A percentile compares a stretch with the other conserved stretches of the same genome.
Evolutionary conservation across 140 eudicot genomes (phyloP).

Genomic region (Senecio squalidus): DNA sequence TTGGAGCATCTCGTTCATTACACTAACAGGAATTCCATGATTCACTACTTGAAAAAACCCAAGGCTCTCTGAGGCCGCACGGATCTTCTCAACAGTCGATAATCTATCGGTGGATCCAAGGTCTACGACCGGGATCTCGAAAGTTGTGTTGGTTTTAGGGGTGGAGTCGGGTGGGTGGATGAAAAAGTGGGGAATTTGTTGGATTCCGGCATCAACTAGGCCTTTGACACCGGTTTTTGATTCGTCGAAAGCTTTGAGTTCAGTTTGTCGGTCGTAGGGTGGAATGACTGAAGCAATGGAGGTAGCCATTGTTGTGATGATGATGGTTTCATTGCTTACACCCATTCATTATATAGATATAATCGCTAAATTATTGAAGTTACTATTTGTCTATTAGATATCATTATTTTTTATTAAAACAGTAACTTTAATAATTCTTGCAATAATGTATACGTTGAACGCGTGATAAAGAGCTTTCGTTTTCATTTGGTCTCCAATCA

Average conservation of each 20-base stretch:
- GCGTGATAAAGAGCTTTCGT: too few species aligned
- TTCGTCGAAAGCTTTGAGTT: constrained; percentile 35
- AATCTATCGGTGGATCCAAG: constrained; percentile 8
- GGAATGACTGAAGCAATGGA: background rate
- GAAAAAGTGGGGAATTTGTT: constrained; percentile 29
- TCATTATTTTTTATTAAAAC: too few species aligned
- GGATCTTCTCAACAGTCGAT: constrained; percentile 18
- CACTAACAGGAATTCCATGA: constrained; percentile 37
- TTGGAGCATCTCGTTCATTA: constrained; percentile 31
- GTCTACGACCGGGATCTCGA: constrained; percentile 33
- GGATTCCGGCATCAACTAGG: constrained; percentile 30
- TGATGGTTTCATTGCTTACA: background rate
- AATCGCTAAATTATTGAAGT: background rate
- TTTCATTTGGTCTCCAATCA: too few species aligned
- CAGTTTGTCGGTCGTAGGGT: constrained; percentile 20
- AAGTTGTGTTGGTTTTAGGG: background rate
- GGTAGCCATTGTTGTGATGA: constrained; percentile 25
- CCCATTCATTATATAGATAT: background rate
- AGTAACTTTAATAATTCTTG: too few species aligned
- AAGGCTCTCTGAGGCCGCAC: constrained; percentile 28
- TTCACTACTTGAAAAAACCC: constrained; percentile 50
- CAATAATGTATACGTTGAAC: too few species aligned
- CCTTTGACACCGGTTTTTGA: constrained; percentile 37
- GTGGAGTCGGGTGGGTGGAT: constrained; percentile 18
- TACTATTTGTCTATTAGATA: too few species aligned